phyloP scores from a whole-genome alignment of 768 basidiomycete species.

The Russula brevipes region DNA sequence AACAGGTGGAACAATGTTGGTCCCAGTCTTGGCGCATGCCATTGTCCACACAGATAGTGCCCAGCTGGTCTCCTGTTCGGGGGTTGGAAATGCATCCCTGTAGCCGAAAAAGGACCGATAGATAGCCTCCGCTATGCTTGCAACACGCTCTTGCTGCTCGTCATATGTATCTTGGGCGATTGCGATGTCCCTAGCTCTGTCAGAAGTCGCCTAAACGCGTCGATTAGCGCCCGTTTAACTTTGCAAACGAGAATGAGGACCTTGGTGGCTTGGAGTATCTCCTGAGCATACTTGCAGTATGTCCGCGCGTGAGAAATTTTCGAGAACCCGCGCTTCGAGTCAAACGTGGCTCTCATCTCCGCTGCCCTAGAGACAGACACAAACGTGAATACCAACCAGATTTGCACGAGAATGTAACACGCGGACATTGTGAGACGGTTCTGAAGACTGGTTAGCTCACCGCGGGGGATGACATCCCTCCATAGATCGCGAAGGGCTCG shows the following conservation, averaged over 20 bases:
- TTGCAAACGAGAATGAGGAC: not conserved
- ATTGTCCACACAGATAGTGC: slow-evolving; percentile 6
- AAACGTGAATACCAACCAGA: not conserved
- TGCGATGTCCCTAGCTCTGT: slow-evolving; percentile 3
- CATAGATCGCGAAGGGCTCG: slow-evolving; percentile 13
- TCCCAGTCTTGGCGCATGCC: slow-evolving; percentile 13
- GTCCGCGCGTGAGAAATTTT: slow-evolving; percentile 5
- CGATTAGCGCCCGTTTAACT: not conserved
- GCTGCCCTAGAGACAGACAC: slow-evolving; percentile 2
- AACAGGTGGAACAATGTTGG: not conserved
- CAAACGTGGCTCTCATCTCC: slow-evolving; percentile 13
- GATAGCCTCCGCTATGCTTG: not conserved
- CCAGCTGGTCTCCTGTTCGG: slow-evolving; percentile 12
- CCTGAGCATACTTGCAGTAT: slow-evolving; percentile 8
- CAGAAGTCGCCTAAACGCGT: slow-evolving; percentile 9
- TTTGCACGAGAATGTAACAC: not conserved
- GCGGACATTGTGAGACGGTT: slow-evolving; percentile 10
- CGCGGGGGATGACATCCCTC: slow-evolving; percentile 6
- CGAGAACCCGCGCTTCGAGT: slow-evolving; percentile 5
- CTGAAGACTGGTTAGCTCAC: slow-evolving; percentile 3
- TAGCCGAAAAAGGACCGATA: slow-evolving; percentile 15
- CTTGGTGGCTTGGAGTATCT: slow-evolving; percentile 8
- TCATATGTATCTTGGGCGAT: not conserved
- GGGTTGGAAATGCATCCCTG: slow-evolving; percentile 15
- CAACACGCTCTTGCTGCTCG: slow-evolving; percentile 1